Evolutionary conservation across 1,284 basidiomycete genomes (phyloP), one percentile per base, ranked within the genome.

Genomic region (Volvariella volvacea): DNA sequence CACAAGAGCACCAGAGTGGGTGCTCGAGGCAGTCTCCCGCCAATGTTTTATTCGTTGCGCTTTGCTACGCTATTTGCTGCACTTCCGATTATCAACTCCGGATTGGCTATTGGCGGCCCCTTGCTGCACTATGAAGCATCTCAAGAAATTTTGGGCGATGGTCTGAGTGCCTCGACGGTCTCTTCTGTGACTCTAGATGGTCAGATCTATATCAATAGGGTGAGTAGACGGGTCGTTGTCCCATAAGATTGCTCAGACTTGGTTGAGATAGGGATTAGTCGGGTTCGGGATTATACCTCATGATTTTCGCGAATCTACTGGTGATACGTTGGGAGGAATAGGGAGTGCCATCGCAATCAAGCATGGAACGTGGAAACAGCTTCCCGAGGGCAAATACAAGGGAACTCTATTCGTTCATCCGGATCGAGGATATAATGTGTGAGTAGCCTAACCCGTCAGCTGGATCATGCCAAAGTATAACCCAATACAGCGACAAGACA

Each of bases 371-470:
- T 67, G 61, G 59, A 57, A 85, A 61, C 86, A 4, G 8, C 14
- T 85, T 55, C 81, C 80, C 0, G 79, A 83, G 2, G 82, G 82
- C 55, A 76, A 15, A 36, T 36, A 86, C 55, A 82, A 84, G 58
- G 68, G 65, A 20, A 71, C 66, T 6, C 57, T 80, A 28, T 56
- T 73, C n/a, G 64, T 71, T 3, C 70, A 75, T 48, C 76, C 76
- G 4, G 77, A 80, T 56, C 68, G 76, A 21, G 76, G 74, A 19
- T 73, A 65, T 52, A 74, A 75, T 50, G 59, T 71, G 68, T 72
- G 47, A 32, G 62, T 57, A 15, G 12, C 32, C 12, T n/a, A 30
- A 32, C 17, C 22, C 31, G 20, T 38, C 25, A 1, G 21, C 17
- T 10, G 19, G 41, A 16, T 17, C 25, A 16, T 9, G 14, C 30